Evolutionary conservation across 495 filamentous ascomycete species (phyloP).

Genomic region (Pyronema omphalodes): DNA sequence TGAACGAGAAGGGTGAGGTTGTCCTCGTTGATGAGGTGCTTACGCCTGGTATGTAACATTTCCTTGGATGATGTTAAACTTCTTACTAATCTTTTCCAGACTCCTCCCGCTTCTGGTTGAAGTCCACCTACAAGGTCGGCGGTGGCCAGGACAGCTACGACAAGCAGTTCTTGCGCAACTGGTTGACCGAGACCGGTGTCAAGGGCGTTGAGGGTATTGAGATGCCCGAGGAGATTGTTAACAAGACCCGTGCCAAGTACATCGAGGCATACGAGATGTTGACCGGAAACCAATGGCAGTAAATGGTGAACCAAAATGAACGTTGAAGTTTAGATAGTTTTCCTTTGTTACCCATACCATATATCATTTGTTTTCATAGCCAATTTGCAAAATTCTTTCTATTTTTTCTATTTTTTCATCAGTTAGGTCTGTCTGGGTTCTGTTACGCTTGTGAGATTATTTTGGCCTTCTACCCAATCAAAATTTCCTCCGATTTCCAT

Average conservation of each 20-base stretch:
- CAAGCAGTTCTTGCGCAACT: conserved; percentile 82
- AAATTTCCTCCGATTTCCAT: too few relatives aligned
- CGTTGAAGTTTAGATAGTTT: too few relatives aligned
- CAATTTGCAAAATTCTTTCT: too few relatives aligned
- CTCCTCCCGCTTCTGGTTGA: conserved; percentile 77
- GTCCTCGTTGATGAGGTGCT: conserved; percentile 84
- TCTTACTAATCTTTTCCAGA: conserved; percentile 26
- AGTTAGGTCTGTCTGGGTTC: too few relatives aligned
- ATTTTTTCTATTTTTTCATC: too few relatives aligned
- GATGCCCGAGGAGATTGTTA: conserved; percentile 47
- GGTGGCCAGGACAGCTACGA: conserved; percentile 66
- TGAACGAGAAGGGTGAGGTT: conserved; percentile 59
- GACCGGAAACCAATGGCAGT: conserved; percentile 36
- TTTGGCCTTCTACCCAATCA: too few relatives aligned
- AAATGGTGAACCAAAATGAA: too few relatives aligned
- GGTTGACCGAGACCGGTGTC: conserved; percentile 52
- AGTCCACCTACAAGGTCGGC: conserved; percentile 51
- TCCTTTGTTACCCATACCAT: too few relatives aligned
- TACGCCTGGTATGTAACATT: conserved; percentile 33
- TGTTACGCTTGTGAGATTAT: too few relatives aligned
- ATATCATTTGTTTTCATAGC: too few relatives aligned
- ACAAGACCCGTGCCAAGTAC: conserved; percentile 47
- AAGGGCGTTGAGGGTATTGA: conserved; percentile 50
- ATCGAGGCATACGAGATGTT: conserved; percentile 50
- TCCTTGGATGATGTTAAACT: conserved; percentile 8